phyloP scores from a whole-genome alignment of 2,329 filamentous ascomycete genomes.

The Boeremia lycopersici region DNA sequence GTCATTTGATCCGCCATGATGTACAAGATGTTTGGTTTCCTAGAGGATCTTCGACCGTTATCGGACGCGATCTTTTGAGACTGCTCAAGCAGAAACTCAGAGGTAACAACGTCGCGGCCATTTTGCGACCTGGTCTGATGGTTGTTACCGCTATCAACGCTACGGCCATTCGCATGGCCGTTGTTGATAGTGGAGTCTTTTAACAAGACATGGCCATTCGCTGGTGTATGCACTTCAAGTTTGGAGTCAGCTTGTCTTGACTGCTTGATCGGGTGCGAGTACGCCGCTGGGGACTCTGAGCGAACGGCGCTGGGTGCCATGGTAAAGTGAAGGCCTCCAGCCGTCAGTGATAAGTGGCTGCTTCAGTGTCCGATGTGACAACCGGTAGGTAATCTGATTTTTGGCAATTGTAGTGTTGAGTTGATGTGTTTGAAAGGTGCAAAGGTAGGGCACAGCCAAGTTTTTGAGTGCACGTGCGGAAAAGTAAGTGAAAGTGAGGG shows the following conservation, averaged over 20 bases:
- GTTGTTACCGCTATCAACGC: constrained; percentile 1
- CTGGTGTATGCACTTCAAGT: constrained; percentile 32
- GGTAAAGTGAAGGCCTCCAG: not conserved
- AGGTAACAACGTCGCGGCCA: constrained; percentile 32
- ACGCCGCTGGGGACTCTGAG: constrained; percentile 28
- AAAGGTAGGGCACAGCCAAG: too few species aligned
- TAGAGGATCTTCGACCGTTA: constrained; percentile 14
- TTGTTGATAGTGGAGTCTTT: constrained; percentile 22
- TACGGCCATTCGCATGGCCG: constrained; percentile 21
- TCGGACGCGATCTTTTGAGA: constrained; percentile 35
- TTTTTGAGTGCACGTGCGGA: constrained; percentile 1
- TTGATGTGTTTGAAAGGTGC: not conserved
- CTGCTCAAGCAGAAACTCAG: constrained; percentile 33
- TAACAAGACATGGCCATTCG: constrained; percentile 23
- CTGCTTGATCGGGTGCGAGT: constrained; percentile 25
- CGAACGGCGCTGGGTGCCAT: constrained; percentile 43
- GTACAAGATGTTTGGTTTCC: constrained; percentile 79
- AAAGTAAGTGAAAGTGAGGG: constrained; percentile 17
- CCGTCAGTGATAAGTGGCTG: not conserved
- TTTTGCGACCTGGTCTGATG: constrained; percentile 13
- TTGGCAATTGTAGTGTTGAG: not conserved
- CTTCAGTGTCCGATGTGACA: too few species aligned
- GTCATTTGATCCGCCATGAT: constrained; percentile 98
- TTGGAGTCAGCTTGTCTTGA: constrained; percentile 26
- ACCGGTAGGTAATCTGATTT: not conserved